Percentiles rank a stretch among this genome's conserved stretches.
Evolutionary conservation across 2,329 filamentous ascomycete species (phyloP).

Genomic region (Exutisphaerella laricina): DNA sequence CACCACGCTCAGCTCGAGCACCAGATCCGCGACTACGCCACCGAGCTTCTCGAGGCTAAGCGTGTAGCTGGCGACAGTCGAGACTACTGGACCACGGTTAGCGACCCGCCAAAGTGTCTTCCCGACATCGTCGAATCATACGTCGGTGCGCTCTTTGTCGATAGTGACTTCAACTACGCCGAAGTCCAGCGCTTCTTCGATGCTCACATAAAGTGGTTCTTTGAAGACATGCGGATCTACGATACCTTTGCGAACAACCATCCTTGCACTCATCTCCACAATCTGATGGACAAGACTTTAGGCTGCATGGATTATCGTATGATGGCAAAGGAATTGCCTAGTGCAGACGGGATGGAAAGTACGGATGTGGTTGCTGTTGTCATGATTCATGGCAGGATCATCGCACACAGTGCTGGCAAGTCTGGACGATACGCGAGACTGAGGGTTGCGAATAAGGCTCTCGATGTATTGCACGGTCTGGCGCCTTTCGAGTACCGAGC

Average conservation of each 20-base stretch:
- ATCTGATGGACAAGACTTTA: conserved; percentile 58
- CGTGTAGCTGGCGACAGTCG: conserved; percentile 45
- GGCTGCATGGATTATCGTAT: conserved; percentile 59
- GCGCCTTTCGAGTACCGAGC: conserved; percentile 54
- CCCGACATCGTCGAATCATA: conserved; percentile 87
- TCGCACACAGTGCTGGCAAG: conserved; percentile 60
- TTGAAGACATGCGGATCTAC: conserved; percentile 79
- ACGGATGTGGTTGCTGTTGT: conserved; percentile 61
- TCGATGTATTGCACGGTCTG: conserved; percentile 48
- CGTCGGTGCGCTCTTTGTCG: conserved; percentile 85
- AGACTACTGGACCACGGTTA: conserved; percentile 64
- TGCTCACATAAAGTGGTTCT: conserved; percentile 68
- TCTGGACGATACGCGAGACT: conserved; percentile 65
- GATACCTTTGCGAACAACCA: conserved; percentile 83
- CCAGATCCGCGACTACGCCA: conserved; percentile 51
- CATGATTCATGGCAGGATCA: conserved; percentile 65
- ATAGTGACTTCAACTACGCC: conserved; percentile 71
- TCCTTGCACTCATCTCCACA: conserved; percentile 64
- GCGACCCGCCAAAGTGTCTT: conserved; percentile 67
- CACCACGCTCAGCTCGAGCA: conserved; percentile 46
- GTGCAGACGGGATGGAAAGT: conserved; percentile 43
- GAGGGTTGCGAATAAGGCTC: conserved; percentile 55
- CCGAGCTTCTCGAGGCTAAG: conserved; percentile 53
- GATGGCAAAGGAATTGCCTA: conserved; percentile 47
- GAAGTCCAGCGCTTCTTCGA: conserved; percentile 73